phyloP scores from a whole-genome alignment of 768 basidiomycete genomes.

The Leccinum ochraceum region DNA sequence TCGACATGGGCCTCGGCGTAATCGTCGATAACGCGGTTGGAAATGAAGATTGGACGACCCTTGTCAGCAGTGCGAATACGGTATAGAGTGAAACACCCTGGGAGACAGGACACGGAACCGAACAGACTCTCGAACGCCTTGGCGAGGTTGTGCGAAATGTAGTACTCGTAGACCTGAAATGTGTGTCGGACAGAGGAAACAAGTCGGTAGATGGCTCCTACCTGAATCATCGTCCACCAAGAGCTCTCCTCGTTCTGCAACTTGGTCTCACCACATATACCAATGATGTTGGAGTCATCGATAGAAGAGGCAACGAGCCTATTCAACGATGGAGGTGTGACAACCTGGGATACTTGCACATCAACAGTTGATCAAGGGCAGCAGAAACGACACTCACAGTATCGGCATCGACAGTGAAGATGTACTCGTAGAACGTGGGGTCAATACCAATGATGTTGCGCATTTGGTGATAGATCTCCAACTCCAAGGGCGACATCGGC shows the following conservation, averaged over 20 bases:
- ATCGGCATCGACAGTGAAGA: conserved; percentile 73
- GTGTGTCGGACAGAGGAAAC: conserved; percentile 5
- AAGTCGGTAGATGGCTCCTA: conserved; percentile 18
- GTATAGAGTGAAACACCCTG: conserved; percentile 73
- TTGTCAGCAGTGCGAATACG: conserved; percentile 72
- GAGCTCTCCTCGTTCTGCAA: conserved; percentile 67
- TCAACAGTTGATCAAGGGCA: conserved; percentile 14
- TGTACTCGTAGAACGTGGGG: conserved; percentile 74
- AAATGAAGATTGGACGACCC: conserved; percentile 70
- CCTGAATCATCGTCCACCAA: conserved; percentile 81
- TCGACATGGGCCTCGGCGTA: conserved; percentile 67
- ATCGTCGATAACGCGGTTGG: conserved; percentile 68
- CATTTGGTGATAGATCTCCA: conserved; percentile 77
- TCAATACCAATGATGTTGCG: conserved; percentile 73
- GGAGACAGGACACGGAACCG: conserved; percentile 72
- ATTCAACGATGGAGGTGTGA: conserved; percentile 66
- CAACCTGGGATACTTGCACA: conserved; percentile 41
- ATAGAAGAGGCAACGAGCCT: conserved; percentile 62
- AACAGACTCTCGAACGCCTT: conserved; percentile 71
- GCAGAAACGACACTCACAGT: conserved; percentile 41
- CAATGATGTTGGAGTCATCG: conserved; percentile 63
- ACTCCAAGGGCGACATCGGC: conserved; percentile 64
- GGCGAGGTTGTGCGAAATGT: conserved; percentile 64
- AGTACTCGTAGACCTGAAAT: conserved; percentile 64
- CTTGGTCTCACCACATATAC: conserved; percentile 70